Conservation (phyloP, 768 basidiomycete genomes). For the Tephrocybe sp. region DNA sequence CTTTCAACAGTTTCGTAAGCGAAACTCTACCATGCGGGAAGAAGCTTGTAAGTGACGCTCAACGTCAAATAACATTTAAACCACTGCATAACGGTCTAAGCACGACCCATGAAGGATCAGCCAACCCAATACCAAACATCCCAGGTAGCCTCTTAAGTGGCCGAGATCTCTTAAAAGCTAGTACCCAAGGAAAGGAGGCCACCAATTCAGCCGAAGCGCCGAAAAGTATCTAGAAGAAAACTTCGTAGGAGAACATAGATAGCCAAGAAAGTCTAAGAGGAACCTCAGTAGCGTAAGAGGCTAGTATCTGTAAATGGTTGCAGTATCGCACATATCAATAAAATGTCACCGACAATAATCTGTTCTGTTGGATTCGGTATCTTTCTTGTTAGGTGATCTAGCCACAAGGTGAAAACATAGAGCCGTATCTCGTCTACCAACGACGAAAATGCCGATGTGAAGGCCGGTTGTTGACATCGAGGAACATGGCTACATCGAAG, state of each 20-base stretch:
- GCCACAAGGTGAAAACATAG: slow-evolving; percentile 11
- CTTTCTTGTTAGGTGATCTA: not conserved
- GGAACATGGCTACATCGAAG: slow-evolving; percentile 13
- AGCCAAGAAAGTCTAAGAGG: slow-evolving; percentile 12
- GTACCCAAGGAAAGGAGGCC: slow-evolving; percentile 1
- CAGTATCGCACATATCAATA: slow-evolving; percentile 14
- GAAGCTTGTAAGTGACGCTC: not conserved
- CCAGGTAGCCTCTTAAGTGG: slow-evolving; percentile 1
- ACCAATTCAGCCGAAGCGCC: slow-evolving; percentile 3
- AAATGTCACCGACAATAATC: not conserved
- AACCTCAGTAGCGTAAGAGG: slow-evolving; percentile 7
- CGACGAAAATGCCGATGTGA: slow-evolving; percentile 15
- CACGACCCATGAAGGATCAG: not conserved
- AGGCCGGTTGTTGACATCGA: slow-evolving; percentile 10
- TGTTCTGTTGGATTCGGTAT: not conserved
- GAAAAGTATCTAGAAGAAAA: slow-evolving; percentile 6
- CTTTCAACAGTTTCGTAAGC: too few relatives aligned
- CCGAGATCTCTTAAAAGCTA: slow-evolving; percentile 13
- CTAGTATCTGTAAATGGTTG: slow-evolving; percentile 12
- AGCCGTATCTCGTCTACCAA: slow-evolving; percentile 13
- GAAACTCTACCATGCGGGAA: too few relatives aligned
- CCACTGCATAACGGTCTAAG: not conserved
- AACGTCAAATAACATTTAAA: not conserved
- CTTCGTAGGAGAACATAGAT: slow-evolving; percentile 7
- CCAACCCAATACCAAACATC: not conserved